Evolutionary conservation across 2,329 filamentous ascomycete species (phyloP), one percentile per base, ranked within the genome.

Genomic region (Ceratocystis huliohia): DNA sequence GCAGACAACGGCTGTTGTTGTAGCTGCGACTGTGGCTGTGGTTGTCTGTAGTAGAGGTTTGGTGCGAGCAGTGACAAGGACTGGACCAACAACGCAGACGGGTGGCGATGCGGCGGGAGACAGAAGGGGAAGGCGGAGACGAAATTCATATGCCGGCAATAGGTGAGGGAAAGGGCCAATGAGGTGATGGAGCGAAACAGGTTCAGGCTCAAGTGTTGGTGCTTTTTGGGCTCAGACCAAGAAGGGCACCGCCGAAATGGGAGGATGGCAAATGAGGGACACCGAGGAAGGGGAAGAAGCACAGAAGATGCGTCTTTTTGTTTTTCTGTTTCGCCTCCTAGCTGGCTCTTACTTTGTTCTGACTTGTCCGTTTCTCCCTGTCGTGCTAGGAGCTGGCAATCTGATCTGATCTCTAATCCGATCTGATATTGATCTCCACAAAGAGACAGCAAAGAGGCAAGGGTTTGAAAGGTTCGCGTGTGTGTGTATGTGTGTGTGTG

Each of bases 111-210:
- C 25, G 53, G 53, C 17, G 53, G 53, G 15, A 57, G 53, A 57
- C 53, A 57, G 15, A 57, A 57, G 20, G 53, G 53, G 53, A 57
- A 57, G 53, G 53, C 53, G 8, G 53, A 57, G 10, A 57, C 53
- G 53, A 57, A 28, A 57, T 22, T 57, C 53, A 57, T 57, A 57
- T 57, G 53, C 53, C 53, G 53, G 53, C 53, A 57, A 28, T 57
- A 22, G 46, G 46, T n/a, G 46, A 22, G 46, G 46, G 15, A 22
- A 22, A 20, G 17, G 46, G 17, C 20, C 17, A 37, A 37, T 37
- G 37, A 10, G 50, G 20, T 57, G 50, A 28, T 57, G 25, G 53
- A 22, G 53, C 30, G 53, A 57, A 28, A 33, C 25, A 33, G 53
- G 15, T 17, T 57, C 53, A 57, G 53, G 53, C 7, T 13, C 22